Percentiles rank a stretch among this genome's conserved stretches.
These are phyloP conservation scores for Phlebiopsis flavidoalba DNA, from an alignment of 768 basidiomycete genomes.

Conservation along the genomic window DNA sequence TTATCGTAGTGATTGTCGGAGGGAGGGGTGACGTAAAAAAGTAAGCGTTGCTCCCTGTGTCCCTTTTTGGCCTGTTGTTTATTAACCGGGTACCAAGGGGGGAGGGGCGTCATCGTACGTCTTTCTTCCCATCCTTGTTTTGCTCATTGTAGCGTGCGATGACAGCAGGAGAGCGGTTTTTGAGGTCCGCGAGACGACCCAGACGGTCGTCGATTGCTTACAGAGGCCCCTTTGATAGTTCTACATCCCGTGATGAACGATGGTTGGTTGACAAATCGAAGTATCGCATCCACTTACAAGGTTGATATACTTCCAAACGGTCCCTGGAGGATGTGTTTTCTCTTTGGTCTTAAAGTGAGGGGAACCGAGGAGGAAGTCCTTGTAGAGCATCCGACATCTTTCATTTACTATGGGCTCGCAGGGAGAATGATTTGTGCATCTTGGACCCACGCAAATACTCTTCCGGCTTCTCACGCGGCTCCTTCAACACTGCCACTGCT, in stretches of 20 bases:
- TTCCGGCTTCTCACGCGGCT: conserved; percentile 49
- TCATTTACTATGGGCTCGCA: conserved; percentile 52
- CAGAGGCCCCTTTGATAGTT: conserved; percentile 52
- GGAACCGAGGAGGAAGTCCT: conserved; percentile 41
- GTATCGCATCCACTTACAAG: conserved; percentile 34
- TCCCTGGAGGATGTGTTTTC: conserved; percentile 43
- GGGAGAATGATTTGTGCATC: conserved; percentile 64
- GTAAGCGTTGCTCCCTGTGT: too few relatives aligned
- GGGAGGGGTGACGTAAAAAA: too few relatives aligned
- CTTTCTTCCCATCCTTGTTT: conserved; percentile 15
- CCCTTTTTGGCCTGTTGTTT: conserved; percentile 20
- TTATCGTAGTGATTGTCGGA: too few relatives aligned
- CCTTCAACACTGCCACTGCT: conserved; percentile 47
- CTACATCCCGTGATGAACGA: conserved; percentile 28
- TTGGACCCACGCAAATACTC: conserved; percentile 60
- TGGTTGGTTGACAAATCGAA: neutral
- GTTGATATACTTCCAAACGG: conserved; percentile 63
- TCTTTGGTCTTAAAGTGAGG: conserved; percentile 56
- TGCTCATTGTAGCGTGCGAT: conserved; percentile 31
- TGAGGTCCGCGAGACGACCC: conserved; percentile 46
- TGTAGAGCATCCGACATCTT: conserved; percentile 42
- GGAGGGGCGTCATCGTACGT: conserved; percentile 25
- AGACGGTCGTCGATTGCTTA: conserved; percentile 57
- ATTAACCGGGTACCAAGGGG: conserved; percentile 14
- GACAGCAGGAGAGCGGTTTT: conserved; percentile 59